Percentiles rank a stretch among this genome's conserved stretches.
Conservation (phyloP, 768 basidiomycete genomes). For the Trametes maxima region DNA sequence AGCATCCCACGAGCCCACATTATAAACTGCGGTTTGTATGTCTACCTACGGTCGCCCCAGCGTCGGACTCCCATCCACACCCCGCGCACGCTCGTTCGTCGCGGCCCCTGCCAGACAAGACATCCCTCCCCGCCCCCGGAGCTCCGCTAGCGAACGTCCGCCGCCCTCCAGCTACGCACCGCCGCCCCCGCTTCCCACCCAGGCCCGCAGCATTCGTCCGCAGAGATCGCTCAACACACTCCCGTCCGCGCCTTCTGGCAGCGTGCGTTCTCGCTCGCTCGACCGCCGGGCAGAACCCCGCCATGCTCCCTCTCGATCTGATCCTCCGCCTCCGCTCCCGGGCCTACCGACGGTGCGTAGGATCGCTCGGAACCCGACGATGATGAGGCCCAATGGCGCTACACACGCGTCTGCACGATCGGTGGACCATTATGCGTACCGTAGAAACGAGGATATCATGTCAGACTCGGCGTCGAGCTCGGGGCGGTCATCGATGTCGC, state of each 20-base stretch:
- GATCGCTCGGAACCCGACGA: background rate
- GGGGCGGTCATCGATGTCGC: constrained; percentile 13
- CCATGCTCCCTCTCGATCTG: background rate
- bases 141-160: constrained; percentile 25
- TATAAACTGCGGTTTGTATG: constrained; percentile 21
- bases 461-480: constrained; percentile 24
- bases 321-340: constrained; percentile 13
- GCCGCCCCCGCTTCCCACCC: constrained; percentile 12
- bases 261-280: constrained; percentile 15
- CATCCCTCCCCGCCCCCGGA: constrained; percentile 23
- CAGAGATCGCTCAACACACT: constrained; percentile 27
- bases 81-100: constrained; percentile 38
- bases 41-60: constrained; percentile 27
- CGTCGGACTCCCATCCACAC: constrained; percentile 44
- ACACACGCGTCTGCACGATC: constrained; percentile 3
- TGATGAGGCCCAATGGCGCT: background rate
- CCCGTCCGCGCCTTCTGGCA: constrained; percentile 10
- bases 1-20: background rate
- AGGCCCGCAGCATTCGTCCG: constrained; percentile 23
- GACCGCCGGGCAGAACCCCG: constrained; percentile 7
- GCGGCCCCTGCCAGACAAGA: constrained; percentile 19
- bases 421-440: constrained; percentile 11
- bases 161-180: constrained; percentile 12
- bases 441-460: constrained; percentile 13
- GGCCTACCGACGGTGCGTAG: constrained; percentile 3